These are phyloP conservation scores for Suillus clintonianus DNA, from an alignment of 768 basidiomycete species.

Conservation along the genomic window DNA sequence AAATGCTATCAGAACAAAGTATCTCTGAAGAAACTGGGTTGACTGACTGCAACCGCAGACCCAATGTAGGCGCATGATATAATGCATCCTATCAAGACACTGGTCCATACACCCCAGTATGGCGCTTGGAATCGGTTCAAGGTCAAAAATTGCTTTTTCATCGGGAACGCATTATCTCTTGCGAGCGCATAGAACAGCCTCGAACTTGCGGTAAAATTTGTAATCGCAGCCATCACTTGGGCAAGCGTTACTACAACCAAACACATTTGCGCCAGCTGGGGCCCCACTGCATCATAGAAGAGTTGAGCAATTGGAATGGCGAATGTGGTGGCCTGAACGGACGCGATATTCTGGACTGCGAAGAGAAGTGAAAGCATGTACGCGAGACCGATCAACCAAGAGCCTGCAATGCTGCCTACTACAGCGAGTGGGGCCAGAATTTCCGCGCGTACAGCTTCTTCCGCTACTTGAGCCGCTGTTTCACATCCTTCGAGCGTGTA, in stretches of 20 bases:
- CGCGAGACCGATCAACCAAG: constrained; percentile 55
- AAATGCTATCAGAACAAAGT: neutral
- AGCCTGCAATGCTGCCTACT: constrained; percentile 53
- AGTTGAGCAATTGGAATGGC: constrained; percentile 62
- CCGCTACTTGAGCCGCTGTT: constrained; percentile 61
- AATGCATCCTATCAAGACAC: constrained; percentile 52
- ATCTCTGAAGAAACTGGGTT: neutral
- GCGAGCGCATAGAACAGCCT: constrained; percentile 58
- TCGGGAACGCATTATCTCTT: constrained; percentile 53
- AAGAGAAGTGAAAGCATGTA: constrained; percentile 64
- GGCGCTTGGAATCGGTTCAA: constrained; percentile 57
- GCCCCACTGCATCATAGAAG: constrained; percentile 55
- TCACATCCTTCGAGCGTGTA: constrained; percentile 67
- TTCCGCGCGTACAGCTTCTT: constrained; percentile 57
- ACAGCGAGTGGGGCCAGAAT: constrained; percentile 59
- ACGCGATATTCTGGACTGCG: constrained; percentile 52
- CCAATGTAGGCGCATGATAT: constrained; percentile 63
- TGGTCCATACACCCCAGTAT: constrained; percentile 55
- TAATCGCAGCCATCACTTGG: constrained; percentile 58
- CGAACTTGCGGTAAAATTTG: constrained; percentile 60
- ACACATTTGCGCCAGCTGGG: constrained; percentile 48
- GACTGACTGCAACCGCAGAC: constrained; percentile 52
- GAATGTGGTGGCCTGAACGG: constrained; percentile 48
- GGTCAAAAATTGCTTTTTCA: constrained; percentile 47
- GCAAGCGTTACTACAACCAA: constrained; percentile 49